Evolutionary conservation across 2,329 filamentous ascomycete genomes (phyloP).

Genomic region (Fusarium keratoplasticum): DNA sequence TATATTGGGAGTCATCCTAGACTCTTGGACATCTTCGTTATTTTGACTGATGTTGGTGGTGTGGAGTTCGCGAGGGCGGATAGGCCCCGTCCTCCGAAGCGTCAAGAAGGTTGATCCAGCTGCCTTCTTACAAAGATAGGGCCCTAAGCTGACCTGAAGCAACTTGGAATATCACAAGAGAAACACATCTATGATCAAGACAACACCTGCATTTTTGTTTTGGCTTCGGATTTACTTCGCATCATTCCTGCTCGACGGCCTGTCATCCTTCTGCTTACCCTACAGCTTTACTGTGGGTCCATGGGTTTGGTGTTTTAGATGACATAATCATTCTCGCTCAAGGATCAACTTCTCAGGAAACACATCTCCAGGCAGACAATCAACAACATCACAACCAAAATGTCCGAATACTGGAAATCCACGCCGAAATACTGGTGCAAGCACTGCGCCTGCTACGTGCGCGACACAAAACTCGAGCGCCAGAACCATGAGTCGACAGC

Average conservation of each 20-base stretch:
- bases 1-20: no score
- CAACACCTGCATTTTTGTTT: neutral
- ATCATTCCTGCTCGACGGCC: neutral
- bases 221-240: neutral
- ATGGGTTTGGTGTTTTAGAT: constrained; percentile 5
- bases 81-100: no score
- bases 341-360: constrained; percentile 7
- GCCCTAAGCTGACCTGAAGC: no score
- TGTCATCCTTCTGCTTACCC: constrained; percentile 3
- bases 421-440: constrained; percentile 99
- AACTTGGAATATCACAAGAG: neutral
- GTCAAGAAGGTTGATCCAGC: neutral
- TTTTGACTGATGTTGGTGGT: no score
- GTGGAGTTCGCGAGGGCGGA: no score
- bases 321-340: constrained; percentile 27
- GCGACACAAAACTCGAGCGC: constrained; percentile 91
- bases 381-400: constrained; percentile 51
- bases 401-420: constrained; percentile 99
- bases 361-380: neutral
- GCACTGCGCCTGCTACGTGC: constrained; percentile 89
- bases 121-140: neutral
- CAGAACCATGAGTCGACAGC: constrained; percentile 89
- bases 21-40: no score
- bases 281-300: neutral
- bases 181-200: neutral